These are phyloP conservation scores for Candida dubliniensis DNA, from an alignment of 1,139 yeast species.

Conservation along the genomic window DNA sequence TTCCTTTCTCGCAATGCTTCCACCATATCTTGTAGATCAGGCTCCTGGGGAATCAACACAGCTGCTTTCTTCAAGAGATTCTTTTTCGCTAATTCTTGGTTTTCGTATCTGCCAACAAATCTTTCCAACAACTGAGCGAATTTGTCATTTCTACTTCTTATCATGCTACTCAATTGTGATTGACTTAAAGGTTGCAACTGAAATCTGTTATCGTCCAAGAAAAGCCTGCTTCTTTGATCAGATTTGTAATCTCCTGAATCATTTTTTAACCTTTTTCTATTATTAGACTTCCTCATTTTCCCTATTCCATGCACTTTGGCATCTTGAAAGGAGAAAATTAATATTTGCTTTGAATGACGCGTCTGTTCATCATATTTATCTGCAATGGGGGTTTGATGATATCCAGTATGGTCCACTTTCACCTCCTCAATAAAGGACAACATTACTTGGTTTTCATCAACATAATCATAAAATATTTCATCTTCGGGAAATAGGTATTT, in stretches of 20 bases:
- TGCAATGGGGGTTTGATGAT: constrained; percentile 34
- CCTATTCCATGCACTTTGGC: constrained; percentile 51
- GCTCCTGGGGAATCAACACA: constrained; percentile 47
- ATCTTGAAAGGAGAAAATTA: constrained; percentile 79
- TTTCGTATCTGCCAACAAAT: constrained; percentile 6
- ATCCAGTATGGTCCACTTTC: constrained; percentile 43
- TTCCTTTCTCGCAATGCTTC: constrained; percentile 38
- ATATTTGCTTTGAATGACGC: constrained; percentile 43
- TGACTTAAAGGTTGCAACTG: constrained; percentile 26
- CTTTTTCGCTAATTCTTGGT: constrained; percentile 28
- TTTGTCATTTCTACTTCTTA: constrained; percentile 55
- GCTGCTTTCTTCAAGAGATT: constrained; percentile 34
- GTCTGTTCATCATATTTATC: constrained; percentile 30
- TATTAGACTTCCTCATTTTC: constrained; percentile 23
- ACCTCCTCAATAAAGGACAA: constrained; percentile 34
- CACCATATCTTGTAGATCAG: constrained; percentile 31
- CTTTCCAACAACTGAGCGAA: constrained; percentile 35
- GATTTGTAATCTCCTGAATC: constrained; percentile 10
- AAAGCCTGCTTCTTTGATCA: constrained; percentile 20
- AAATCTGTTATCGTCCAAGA: constrained; percentile 26
- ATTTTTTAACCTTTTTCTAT: constrained; percentile 16
- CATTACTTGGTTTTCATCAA: constrained; percentile 62
- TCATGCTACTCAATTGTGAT: constrained; percentile 53
- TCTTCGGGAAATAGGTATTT: constrained; percentile 67
- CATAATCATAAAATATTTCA: constrained; percentile 63